phyloP scores from a whole-genome alignment of 2,329 filamentous ascomycete species.

The Calonectria pseudoreteaudii region DNA sequence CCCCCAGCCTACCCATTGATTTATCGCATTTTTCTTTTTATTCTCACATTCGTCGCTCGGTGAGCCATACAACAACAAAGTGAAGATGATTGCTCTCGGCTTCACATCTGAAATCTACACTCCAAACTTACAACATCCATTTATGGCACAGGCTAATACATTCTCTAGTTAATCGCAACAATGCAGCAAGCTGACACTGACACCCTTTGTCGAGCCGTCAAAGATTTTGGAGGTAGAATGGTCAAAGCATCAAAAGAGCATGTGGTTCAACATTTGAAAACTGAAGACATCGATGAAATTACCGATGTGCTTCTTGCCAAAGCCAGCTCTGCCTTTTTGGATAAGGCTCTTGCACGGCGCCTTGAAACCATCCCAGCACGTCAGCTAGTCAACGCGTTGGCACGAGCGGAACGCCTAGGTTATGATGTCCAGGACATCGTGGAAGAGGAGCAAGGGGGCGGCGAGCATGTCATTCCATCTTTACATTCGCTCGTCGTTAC shows the following conservation, averaged over 20 bases:
- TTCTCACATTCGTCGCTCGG: neutral
- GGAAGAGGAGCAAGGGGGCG: constrained; percentile 48
- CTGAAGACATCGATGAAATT: constrained; percentile 59
- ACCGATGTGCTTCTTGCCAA: constrained; percentile 57
- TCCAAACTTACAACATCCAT: constrained; percentile 4
- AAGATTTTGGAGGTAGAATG: constrained; percentile 60
- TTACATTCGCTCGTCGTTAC: constrained; percentile 30
- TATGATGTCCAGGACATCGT: constrained; percentile 65
- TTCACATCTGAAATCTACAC: no score
- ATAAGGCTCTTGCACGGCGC: constrained; percentile 63
- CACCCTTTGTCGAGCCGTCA: constrained; percentile 53
- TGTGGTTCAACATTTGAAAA: constrained; percentile 54
- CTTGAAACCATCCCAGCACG: constrained; percentile 66
- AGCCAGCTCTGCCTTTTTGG: constrained; percentile 62
- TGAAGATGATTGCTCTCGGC: neutral
- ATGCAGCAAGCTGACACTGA: constrained; percentile 57
- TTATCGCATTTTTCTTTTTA: neutral
- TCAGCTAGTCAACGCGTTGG: constrained; percentile 67
- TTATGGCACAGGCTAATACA: constrained; percentile 37
- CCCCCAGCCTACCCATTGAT: neutral
- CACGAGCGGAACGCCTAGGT: constrained; percentile 67
- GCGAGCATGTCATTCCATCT: constrained; percentile 54
- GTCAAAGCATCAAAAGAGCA: constrained; percentile 54
- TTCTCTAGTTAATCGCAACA: constrained; percentile 59
- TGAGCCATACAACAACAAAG: neutral